These are phyloP conservation scores for Smallanthus sonchifolius DNA, from an alignment of 129 eudicot species.

Conservation along the genomic window DNA sequence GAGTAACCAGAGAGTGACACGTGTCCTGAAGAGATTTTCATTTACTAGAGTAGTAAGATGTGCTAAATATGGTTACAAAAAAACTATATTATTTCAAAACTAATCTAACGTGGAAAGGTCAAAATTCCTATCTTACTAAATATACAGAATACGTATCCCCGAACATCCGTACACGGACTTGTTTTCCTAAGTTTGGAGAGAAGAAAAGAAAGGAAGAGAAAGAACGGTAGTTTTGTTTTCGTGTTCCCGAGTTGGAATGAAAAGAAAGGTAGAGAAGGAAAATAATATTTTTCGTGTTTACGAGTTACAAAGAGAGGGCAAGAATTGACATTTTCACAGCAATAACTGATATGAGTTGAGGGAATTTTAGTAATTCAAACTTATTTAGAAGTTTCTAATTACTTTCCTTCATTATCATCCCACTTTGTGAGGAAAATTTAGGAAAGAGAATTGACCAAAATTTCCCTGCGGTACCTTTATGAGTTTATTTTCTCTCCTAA, in stretches of 20 bases:
- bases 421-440: not conserved
- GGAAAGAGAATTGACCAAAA: not conserved
- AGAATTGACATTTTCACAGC: not conserved
- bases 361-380: not conserved
- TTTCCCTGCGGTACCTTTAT: not conserved
- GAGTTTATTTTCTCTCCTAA: not conserved
- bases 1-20: too few relatives aligned
- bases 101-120: too few relatives aligned
- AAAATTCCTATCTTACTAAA: too few relatives aligned
- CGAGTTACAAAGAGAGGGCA: not conserved
- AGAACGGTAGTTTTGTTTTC: not conserved
- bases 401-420: not conserved
- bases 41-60: too few relatives aligned
- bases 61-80: too few relatives aligned
- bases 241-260: not conserved
- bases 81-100: too few relatives aligned
- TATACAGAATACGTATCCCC: not conserved
- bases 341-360: not conserved
- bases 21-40: too few relatives aligned
- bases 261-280: not conserved
- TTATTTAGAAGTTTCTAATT: not conserved
- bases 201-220: not conserved
- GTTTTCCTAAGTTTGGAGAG: not conserved
- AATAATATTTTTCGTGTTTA: not conserved
- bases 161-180: not conserved